A percentile compares a stretch with the other conserved stretches of the same genome.
Evolutionary conservation across 73 alveolate genomes (phyloP).

Genomic region (Paramecium octaurelia): DNA sequence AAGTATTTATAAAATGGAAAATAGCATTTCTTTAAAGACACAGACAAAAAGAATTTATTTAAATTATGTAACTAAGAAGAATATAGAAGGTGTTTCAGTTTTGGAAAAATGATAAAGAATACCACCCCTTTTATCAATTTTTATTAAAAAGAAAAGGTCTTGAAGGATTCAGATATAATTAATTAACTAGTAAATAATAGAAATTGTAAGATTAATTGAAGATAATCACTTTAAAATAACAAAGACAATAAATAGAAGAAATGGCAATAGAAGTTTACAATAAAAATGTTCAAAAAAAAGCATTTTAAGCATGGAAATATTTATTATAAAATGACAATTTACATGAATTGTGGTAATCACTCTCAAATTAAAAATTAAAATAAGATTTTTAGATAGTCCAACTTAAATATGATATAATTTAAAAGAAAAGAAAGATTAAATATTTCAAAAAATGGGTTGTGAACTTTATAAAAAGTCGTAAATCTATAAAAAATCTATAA

Average conservation of each 20-base stretch:
- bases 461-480: not conserved
- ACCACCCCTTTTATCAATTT: not conserved
- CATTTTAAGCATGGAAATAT: not conserved
- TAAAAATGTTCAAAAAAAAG: not conserved
- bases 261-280: slow-evolving; percentile 17
- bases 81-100: not conserved
- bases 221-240: not conserved
- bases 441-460: not conserved
- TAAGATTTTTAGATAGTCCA: not conserved
- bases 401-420: not conserved
- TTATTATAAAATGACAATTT: not conserved
- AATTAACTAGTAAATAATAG: not conserved
- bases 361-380: not conserved
- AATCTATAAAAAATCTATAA: not conserved
- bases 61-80: not conserved
- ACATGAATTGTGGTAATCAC: not conserved
- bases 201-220: not conserved
- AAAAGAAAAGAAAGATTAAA: not conserved
- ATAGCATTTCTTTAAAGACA: not conserved
- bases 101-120: not conserved
- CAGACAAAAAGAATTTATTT: not conserved
- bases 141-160: not conserved
- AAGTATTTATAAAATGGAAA: not conserved
- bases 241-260: not conserved
- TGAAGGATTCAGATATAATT: not conserved